Base-by-base conservation (phyloP, 1,284 basidiomycete genomes). In the Mycena sp. region DNA sequence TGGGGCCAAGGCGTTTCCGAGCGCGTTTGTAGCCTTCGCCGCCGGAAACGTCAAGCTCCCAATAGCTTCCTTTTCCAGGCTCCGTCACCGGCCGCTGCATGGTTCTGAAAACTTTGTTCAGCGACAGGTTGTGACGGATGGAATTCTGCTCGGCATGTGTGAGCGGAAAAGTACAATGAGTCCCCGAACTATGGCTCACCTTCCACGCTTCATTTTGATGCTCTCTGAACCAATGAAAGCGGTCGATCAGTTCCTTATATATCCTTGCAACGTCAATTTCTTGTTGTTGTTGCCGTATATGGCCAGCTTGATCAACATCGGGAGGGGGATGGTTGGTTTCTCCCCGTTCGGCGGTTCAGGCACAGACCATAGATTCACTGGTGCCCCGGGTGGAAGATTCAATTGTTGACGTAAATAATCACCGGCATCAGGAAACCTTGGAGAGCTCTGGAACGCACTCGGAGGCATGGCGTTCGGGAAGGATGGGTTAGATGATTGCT, bases 61-160 rank as follows among this genome's bases (percentile, higher is more conserved):
- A 93, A 70, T 92, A 92, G 38, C 80, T 83, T 1, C 92, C 92
- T 69, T 90, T 91, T 0, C 91, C 91, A 0, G 89, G 89, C 69
- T 91, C 88, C 0, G 85, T 87, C 49, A 89, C 82, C 0, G 88
- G 87, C 26, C 89, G 83, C 6, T 80, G 77, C 9, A 85, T 83
- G 52, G 87, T 87, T 60, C 83, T 77, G 76, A 97, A 98, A 65
- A 92, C 89, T 70, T 91, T 88, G 76, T 95, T 92, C 28, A 97
- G 80, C 2, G 93, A 95, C 2, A 98, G 82, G 67, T 92, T 93
- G 77, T 98, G 95, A n/a, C 96, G 86, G 58, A 98, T 94, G 6
- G 94, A 96, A 71, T 90, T 90, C 87, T 94, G 69, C n/a, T 38
- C 25, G 44, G 40, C 12, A 21, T 46, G 32, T 61, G 50, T 50